Percentiles rank a stretch among this genome's conserved stretches.
Evolutionary conservation across 1,284 basidiomycete genomes (phyloP).

Genomic region (Puccinia sorghi): DNA sequence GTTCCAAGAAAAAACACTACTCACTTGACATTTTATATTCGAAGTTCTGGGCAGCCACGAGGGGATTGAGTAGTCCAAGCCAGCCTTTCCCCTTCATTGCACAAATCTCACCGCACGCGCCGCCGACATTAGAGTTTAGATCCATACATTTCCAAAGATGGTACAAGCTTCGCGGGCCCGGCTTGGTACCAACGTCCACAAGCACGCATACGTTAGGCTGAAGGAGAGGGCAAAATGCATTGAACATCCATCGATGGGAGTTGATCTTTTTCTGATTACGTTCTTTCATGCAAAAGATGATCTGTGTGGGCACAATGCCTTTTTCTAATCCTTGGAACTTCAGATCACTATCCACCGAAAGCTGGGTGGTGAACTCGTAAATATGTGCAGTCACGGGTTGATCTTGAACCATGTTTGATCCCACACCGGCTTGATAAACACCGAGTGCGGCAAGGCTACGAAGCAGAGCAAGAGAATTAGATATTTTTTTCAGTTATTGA

Average conservation of each 20-base stretch:
- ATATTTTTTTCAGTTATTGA: conserved; percentile 57
- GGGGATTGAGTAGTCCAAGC: conserved; percentile 59
- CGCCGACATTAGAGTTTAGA: conserved; percentile 84
- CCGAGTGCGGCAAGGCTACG: conserved; percentile 59
- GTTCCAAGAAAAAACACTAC: neutral
- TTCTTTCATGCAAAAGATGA: conserved; percentile 67
- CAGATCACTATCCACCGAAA: conserved; percentile 80
- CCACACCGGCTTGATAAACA: conserved; percentile 69
- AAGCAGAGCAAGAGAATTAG: neutral
- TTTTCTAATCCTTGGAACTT: conserved; percentile 94
- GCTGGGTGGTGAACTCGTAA: conserved; percentile 92
- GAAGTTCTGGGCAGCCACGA: conserved; percentile 86
- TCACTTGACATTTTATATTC: conserved; percentile 65
- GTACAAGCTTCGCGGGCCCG: conserved; percentile 80
- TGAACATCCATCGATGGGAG: conserved; percentile 93
- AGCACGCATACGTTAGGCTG: conserved; percentile 85
- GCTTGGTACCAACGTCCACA: conserved; percentile 89
- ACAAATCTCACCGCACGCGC: conserved; percentile 92
- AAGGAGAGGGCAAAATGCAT: conserved; percentile 67
- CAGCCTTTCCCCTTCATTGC: conserved; percentile 87
- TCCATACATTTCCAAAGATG: conserved; percentile 94
- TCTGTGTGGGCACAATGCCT: conserved; percentile 74
- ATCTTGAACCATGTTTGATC: conserved; percentile 85
- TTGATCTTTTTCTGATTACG: conserved; percentile 67
- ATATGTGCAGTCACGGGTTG: conserved; percentile 87